Base-by-base conservation (phyloP, 495 filamentous ascomycete genomes). In the Viridothelium virens region DNA sequence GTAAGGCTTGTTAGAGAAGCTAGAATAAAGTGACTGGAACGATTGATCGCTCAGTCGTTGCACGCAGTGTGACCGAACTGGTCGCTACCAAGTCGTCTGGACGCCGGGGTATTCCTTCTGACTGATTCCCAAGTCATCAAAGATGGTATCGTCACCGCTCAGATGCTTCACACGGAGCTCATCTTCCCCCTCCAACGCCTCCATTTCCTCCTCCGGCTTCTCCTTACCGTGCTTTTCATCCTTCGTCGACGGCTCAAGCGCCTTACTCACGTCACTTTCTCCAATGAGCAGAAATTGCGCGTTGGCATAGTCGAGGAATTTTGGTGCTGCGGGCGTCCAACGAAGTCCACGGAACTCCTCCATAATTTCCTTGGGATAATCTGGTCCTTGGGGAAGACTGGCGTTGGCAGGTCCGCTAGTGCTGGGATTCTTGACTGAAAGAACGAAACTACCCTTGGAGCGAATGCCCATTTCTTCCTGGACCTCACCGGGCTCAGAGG, bases 231-330 rank as follows among this genome's bases (percentile, higher is more conserved):
- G 82, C 63, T 83, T 77, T 68, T 86, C 82, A 63, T 86, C 84
- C 53, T 83, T 83, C 5, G 75, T 74, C 36, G 81, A 80, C n/a
- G 73, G 76, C 67, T 83, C 78, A 0, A 82, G 75, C 0, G 89
- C 89, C 70, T 87, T 90, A 6, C 84, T 83, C 1, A 84, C 70
- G 6, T 62, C 79, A 1, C 82, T 84, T 70, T 91, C 87, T 31
- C 93, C 92, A 67, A 96, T 86, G 67, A 96, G 81, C 18, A 96
- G 77, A 63, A 96, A 84, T 72, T 96, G 91, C 0, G 90, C 83
- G 70, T 91, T 89, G 33, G 82, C 81, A 72, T 89, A 91, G 66
- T 96, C 83, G 56, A 96, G 79, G 71, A 92, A 85, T 64, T 92
- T 85, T 0, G 91, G 90, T 64, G 85, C 77, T 7, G 90, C 78